These are phyloP conservation scores for Carallia pectinifolia DNA, from an alignment of 345 rosid species.

Conservation along the genomic window DNA sequence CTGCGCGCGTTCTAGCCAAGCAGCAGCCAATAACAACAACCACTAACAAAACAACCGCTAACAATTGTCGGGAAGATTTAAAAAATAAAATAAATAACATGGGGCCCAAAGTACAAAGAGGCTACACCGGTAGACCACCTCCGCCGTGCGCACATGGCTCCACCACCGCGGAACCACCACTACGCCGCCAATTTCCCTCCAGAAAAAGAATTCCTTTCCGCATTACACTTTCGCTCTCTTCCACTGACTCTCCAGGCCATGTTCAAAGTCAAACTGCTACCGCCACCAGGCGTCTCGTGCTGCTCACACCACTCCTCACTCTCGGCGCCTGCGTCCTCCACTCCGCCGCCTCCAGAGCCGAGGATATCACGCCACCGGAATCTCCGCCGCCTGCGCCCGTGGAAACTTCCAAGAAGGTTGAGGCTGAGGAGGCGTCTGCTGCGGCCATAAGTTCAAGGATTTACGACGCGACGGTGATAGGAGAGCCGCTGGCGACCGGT, in stretches of 20 bases:
- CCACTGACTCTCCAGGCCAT: slow-evolving; percentile 1
- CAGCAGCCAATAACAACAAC: neutral
- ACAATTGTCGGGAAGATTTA: no score
- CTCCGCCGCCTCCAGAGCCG: slow-evolving; percentile 26
- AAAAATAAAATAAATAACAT: neutral
- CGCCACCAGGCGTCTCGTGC: slow-evolving; percentile 36
- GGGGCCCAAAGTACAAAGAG: slow-evolving; percentile 10
- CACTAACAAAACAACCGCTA: no score
- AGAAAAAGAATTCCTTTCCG: neutral
- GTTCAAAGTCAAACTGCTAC: slow-evolving; percentile 8
- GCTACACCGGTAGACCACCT: slow-evolving; percentile 1
- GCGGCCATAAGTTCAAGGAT: slow-evolving; percentile 53
- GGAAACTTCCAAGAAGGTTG: slow-evolving; percentile 23
- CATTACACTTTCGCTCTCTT: neutral
- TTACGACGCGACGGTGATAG: slow-evolving; percentile 80
- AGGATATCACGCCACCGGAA: slow-evolving; percentile 5
- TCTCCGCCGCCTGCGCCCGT: slow-evolving; percentile 18
- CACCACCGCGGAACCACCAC: neutral
- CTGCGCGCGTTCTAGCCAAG: neutral
- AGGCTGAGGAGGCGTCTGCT: slow-evolving; percentile 35
- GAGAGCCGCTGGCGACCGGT: slow-evolving; percentile 90
- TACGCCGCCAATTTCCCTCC: slow-evolving; percentile 19
- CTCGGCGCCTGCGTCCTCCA: slow-evolving; percentile 21
- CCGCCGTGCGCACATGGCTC: neutral
- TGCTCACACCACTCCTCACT: slow-evolving; percentile 47